Base-by-base conservation (phyloP, 2,329 filamentous ascomycete species). In the Microdochium bolleyi region DNA sequence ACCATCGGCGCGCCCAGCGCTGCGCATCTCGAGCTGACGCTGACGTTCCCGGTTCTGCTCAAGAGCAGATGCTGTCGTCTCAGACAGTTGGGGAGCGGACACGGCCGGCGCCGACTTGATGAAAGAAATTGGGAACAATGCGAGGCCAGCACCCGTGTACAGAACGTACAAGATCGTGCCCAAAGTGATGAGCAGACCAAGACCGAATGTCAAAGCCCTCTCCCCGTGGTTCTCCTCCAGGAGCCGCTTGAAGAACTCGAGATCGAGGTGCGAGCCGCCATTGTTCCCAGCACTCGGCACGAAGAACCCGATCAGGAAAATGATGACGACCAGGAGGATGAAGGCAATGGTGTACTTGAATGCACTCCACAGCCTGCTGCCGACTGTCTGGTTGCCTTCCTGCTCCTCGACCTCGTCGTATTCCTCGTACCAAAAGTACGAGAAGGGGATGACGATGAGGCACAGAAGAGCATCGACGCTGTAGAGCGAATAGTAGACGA, bases 401-500 rank as follows among this genome's bases (percentile, higher is more conserved):
- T 95, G 89, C 32, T 86, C 80, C 56, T 91, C 91, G 21, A 92
- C 85, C 71, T 96, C 91, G 63, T 96, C 92, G 59, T 95, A 95
- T 69, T 97, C 94, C 68, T 99, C 94, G 64, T 95, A 94, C 84
- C 88, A 96, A 68, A 99, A 99, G 74, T 99, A 99, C 49, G 92
- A 87, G 66, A 99, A 99, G 0, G 94, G 94, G 21, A 97, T 87
- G 48, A 96, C 81, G 19, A 97, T 68, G 48, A 99, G 76, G 64
- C 94, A 99, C 11, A 99, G 81, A 5, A 96, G 67, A 1, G 91
- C 89, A 68, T 99, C 94, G 59, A 96, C 75, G 61, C 89, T 94
- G 73, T 97, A 99, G 0, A 99, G 79, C 0, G 84, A 79, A 70
- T 97, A 97, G 73, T 99, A 99, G 53, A 96, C 87, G 54, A 95